Conservation (phyloP, 2,329 filamentous ascomycete genomes). For the Apiospora malaysiana region DNA sequence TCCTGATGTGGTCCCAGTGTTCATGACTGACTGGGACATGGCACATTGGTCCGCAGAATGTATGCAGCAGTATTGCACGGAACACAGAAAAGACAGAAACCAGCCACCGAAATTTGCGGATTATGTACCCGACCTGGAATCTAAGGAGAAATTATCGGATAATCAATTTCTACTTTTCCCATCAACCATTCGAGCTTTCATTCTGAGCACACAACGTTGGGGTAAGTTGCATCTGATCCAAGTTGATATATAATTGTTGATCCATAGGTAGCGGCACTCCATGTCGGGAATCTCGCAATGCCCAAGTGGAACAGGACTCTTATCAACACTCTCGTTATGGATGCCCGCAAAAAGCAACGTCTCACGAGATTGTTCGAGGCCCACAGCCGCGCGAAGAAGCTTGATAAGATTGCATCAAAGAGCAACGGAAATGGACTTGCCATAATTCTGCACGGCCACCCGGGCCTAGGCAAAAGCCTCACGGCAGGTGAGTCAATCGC, state of each 20-base stretch:
- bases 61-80: not conserved
- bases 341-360: not conserved
- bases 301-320: not conserved
- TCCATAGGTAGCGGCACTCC: not conserved
- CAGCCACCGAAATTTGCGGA: not conserved
- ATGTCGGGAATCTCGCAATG: not conserved
- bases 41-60: not conserved
- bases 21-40: not conserved
- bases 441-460: not conserved
- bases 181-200: not conserved
- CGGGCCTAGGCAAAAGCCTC: not conserved
- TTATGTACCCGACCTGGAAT: not conserved
- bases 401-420: not conserved
- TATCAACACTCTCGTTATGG: not conserved
- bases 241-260: not conserved
- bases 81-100: not conserved
- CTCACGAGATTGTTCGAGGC: not conserved
- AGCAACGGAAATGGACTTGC: not conserved
- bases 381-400: not conserved
- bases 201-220: not conserved
- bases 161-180: not conserved
- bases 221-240: not conserved
- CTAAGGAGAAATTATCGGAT: not conserved
- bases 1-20: not conserved
- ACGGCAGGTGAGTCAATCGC: not conserved